Conservation (phyloP, 768 basidiomycete species). For the Leccinum truebloodii region DNA sequence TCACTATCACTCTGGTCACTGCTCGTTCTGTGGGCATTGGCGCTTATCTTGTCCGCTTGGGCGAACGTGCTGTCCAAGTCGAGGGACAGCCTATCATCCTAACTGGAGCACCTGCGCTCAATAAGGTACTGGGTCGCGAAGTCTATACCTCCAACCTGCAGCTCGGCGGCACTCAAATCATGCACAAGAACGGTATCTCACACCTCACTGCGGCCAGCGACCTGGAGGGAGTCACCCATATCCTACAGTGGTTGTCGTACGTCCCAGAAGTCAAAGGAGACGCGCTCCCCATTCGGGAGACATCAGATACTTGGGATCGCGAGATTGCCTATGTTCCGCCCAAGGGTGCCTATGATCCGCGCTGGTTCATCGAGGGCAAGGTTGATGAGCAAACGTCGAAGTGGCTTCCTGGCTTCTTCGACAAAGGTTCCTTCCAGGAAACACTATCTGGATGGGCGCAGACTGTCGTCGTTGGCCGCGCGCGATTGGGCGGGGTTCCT, state of each 20-base stretch:
- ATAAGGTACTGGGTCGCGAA: constrained; percentile 98
- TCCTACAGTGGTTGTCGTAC: constrained; percentile 93
- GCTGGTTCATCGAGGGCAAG: constrained; percentile 98
- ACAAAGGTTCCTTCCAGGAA: constrained; percentile 97
- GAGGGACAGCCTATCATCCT: constrained; percentile 99
- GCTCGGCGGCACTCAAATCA: constrained; percentile 99
- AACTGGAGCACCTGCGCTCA: constrained; percentile 94
- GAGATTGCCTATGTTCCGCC: constrained; percentile 87
- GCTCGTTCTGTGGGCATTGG: constrained; percentile 99
- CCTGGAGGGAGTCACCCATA: constrained; percentile 91
- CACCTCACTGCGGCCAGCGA: constrained; percentile 95
- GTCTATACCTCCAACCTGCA: constrained; percentile 99
- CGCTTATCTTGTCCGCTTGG: constrained; percentile 96
- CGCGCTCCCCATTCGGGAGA: constrained; percentile 74
- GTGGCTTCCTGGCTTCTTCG: constrained; percentile 93
- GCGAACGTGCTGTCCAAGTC: constrained; percentile 97
- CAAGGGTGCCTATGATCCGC: constrained; percentile 93
- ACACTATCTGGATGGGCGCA: constrained; percentile 99
- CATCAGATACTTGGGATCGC: constrained; percentile 86
- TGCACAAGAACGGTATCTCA: constrained; percentile 99
- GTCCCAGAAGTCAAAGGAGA: constrained; percentile 83
- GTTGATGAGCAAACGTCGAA: constrained; percentile 74
- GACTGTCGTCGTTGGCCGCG: constrained; percentile 96
- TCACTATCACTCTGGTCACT: constrained; percentile 98
- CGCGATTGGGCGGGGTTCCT: constrained; percentile 94